These are phyloP conservation scores for Fusarium sp. DNA, from an alignment of 2,329 filamentous ascomycete species.

Conservation along the genomic window DNA sequence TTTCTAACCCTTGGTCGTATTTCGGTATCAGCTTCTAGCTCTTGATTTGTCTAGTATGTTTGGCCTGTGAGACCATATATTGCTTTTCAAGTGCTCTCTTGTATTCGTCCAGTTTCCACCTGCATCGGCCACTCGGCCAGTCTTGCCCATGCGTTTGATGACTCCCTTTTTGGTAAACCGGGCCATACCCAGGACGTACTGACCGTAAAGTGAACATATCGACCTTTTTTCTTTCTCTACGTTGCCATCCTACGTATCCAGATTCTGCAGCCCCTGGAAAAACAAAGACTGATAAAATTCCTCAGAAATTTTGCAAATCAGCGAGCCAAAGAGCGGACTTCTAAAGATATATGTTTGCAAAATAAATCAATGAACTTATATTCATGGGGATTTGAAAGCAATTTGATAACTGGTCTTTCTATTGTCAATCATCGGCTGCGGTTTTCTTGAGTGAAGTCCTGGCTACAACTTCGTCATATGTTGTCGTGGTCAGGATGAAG, in stretches of 20 bases:
- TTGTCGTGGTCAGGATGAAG: neutral
- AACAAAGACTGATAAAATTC: neutral
- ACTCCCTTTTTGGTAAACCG: neutral
- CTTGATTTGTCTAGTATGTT: neutral
- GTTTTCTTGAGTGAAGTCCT: neutral
- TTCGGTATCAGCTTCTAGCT: neutral
- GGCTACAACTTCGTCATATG: neutral
- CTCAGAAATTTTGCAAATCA: neutral
- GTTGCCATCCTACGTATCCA: neutral
- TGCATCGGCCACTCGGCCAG: neutral
- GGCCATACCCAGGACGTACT: neutral
- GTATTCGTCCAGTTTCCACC: neutral
- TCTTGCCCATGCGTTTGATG: neutral
- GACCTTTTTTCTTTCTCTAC: neutral
- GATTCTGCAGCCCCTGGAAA: neutral
- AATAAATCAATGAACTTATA: neutral
- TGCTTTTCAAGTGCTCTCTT: constrained; percentile 18
- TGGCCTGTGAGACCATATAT: neutral
- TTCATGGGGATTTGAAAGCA: too few relatives aligned
- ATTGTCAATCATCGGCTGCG: neutral
- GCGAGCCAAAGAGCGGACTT: neutral
- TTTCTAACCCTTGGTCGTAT: neutral
- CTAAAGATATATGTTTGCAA: neutral
- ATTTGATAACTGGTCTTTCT: too few relatives aligned
- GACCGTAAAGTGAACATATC: neutral